A percentile compares a stretch with the other conserved stretches of the same genome.
Conservation (phyloP, 306 rosid genomes). For the Quercus parvula region DNA sequence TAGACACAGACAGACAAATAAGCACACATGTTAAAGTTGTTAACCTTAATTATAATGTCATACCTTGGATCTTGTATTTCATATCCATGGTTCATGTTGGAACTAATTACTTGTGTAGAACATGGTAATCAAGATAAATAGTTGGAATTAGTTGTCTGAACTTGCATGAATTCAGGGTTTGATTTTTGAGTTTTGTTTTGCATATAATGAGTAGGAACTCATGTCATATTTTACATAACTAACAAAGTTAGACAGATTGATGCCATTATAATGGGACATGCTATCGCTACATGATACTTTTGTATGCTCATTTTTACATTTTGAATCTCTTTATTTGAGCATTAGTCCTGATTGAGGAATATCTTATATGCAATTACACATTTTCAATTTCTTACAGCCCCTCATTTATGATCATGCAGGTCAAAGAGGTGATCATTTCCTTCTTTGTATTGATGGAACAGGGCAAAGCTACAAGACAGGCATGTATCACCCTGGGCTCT, state of each 20-base stretch:
- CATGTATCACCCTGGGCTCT: constrained; percentile 21
- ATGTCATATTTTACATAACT: not conserved
- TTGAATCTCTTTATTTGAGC: constrained; percentile 3
- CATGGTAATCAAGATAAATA: not conserved
- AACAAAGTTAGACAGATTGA: not conserved
- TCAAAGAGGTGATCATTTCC: constrained; percentile 86
- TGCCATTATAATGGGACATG: not conserved
- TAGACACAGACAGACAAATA: not conserved
- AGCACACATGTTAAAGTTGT: not conserved
- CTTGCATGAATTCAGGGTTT: not conserved
- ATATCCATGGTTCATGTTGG: not conserved
- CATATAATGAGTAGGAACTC: not conserved
- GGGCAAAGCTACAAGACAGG: constrained; percentile 83
- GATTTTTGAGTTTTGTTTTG: not conserved
- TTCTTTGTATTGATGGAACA: constrained; percentile 94
- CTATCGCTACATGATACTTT: not conserved
- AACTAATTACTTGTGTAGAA: not conserved
- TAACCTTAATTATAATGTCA: not conserved
- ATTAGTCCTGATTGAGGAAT: not conserved
- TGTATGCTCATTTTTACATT: not conserved
- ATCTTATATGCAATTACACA: not conserved
- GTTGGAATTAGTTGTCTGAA: not conserved
- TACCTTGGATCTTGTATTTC: not conserved
- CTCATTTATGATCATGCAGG: constrained; percentile 45
- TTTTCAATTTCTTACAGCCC: constrained; percentile 7